These are phyloP conservation scores for Ganoderma lingzhi DNA, from an alignment of 1,284 basidiomycete genomes.

Conservation along the genomic window DNA sequence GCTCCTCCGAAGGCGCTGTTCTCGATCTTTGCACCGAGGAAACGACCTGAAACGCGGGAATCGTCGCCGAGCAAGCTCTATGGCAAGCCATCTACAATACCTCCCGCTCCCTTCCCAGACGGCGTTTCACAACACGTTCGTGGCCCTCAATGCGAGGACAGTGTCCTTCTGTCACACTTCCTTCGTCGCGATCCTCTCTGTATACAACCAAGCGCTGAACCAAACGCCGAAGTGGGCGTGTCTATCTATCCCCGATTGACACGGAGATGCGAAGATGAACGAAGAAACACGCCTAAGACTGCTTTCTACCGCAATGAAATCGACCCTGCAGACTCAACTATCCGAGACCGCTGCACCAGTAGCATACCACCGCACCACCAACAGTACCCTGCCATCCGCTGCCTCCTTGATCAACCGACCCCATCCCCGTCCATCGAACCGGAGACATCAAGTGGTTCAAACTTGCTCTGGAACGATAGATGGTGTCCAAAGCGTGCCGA, in stretches of 20 bases:
- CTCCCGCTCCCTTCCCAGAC: slow-evolving; percentile 56
- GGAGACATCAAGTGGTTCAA: slow-evolving; percentile 47
- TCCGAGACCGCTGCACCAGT: background rate
- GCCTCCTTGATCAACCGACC: slow-evolving; percentile 42
- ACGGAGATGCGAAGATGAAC: background rate
- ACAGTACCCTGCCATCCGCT: slow-evolving; percentile 62
- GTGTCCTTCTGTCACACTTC: slow-evolving; percentile 30
- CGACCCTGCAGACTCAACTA: background rate
- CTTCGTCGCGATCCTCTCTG: slow-evolving; percentile 28
- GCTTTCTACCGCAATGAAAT: background rate
- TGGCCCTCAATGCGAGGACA: slow-evolving; percentile 53
- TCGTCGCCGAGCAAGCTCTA: slow-evolving; percentile 13
- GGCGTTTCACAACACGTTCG: slow-evolving; percentile 67
- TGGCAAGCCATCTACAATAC: slow-evolving; percentile 10
- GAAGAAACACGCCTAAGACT: background rate
- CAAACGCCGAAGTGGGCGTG: background rate
- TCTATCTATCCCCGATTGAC: slow-evolving; percentile 13
- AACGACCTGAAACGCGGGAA: slow-evolving; percentile 4
- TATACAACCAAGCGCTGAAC: background rate
- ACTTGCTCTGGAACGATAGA: slow-evolving; percentile 71
- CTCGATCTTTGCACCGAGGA: slow-evolving; percentile 44
- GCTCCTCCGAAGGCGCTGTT: slow-evolving; percentile 36
- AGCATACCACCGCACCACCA: slow-evolving; percentile 35
- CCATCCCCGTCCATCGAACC: slow-evolving; percentile 17
- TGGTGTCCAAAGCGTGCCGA: slow-evolving; percentile 80